A percentile compares a stretch with the other conserved stretches of the same genome.
phyloP scores from a whole-genome alignment of 768 basidiomycete genomes.

The Dendrothele bispora region DNA sequence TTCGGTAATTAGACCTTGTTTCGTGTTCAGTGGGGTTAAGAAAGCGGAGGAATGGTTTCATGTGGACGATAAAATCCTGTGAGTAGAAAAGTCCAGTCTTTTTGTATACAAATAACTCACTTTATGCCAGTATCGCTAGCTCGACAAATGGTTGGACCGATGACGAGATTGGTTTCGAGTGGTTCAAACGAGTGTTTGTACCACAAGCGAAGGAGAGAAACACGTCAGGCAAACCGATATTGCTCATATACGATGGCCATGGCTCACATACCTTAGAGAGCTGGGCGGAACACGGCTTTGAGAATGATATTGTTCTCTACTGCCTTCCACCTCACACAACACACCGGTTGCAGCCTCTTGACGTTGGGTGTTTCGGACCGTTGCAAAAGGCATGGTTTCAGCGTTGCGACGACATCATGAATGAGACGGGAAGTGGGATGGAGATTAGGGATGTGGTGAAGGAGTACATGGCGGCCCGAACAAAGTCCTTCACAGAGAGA shows the following conservation, averaged over 20 bases:
- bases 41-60: slow-evolving; percentile 24
- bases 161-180: slow-evolving; percentile 23
- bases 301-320: slow-evolving; percentile 22
- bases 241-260: slow-evolving; percentile 46
- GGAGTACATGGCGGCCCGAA: slow-evolving; percentile 17
- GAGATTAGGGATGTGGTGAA: slow-evolving; percentile 14
- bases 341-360: slow-evolving; percentile 32
- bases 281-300: slow-evolving; percentile 24
- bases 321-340: slow-evolving; percentile 31
- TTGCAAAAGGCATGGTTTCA: slow-evolving; percentile 23
- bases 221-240: slow-evolving; percentile 24
- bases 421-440: slow-evolving; percentile 19
- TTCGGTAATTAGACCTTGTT: slow-evolving; percentile 22
- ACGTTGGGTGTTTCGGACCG: slow-evolving; percentile 31
- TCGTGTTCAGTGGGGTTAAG: slow-evolving; percentile 33
- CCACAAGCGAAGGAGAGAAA: slow-evolving; percentile 30
- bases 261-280: slow-evolving; percentile 32
- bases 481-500: slow-evolving; percentile 8
- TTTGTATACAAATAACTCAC: too few relatives aligned
- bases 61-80: slow-evolving; percentile 21
- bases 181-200: slow-evolving; percentile 26
- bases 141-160: slow-evolving; percentile 45
- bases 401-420: slow-evolving; percentile 6
- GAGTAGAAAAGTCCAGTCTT: slow-evolving; percentile 7
- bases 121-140: slow-evolving; percentile 24